A percentile compares a stretch with the other conserved stretches of the same genome.
Evolutionary conservation across 192 early-diverging fungal genomes (phyloP).

Genomic region (Coemansia sp.): DNA sequence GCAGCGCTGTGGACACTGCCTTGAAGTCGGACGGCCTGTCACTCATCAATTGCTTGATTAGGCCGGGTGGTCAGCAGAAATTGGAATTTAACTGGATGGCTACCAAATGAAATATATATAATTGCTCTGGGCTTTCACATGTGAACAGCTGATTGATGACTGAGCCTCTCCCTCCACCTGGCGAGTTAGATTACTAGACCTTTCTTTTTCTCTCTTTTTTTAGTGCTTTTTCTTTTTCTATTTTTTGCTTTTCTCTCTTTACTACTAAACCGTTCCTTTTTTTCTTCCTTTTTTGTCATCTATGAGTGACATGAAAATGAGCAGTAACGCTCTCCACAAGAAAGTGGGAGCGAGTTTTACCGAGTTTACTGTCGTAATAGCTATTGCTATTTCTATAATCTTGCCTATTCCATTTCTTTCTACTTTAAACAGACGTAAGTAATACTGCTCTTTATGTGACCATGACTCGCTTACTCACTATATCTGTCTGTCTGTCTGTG

Average conservation of each 20-base stretch:
- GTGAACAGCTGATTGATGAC: not conserved
- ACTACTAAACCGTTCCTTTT: not conserved
- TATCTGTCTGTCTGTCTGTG: not conserved
- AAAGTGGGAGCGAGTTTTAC: conserved; percentile 13
- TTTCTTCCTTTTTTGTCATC: not conserved
- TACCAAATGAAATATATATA: conserved; percentile 16
- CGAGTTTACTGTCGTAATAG: conserved; percentile 35
- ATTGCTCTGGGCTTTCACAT: conserved; percentile 8
- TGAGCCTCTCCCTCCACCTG: not conserved
- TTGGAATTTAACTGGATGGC: conserved; percentile 61
- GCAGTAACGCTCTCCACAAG: not conserved
- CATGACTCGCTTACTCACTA: not conserved
- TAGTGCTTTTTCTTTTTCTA: not conserved
- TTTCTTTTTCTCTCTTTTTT: not conserved
- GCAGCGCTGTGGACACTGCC: conserved; percentile 54
- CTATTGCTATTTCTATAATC: conserved; percentile 22
- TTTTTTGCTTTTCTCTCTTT: conserved; percentile 2
- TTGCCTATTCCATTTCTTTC: conserved; percentile 46
- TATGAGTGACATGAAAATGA: conserved; percentile 1
- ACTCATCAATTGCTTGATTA: conserved; percentile 72
- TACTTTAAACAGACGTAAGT: conserved; percentile 44
- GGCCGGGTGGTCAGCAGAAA: conserved; percentile 66
- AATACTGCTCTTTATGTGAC: not conserved
- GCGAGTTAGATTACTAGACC: not conserved
- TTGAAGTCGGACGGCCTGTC: conserved; percentile 55